A percentile compares a stretch with the other conserved stretches of the same genome.
Conservation (phyloP, 257 asterid genomes). For the Solanum pinnatisectum region DNA sequence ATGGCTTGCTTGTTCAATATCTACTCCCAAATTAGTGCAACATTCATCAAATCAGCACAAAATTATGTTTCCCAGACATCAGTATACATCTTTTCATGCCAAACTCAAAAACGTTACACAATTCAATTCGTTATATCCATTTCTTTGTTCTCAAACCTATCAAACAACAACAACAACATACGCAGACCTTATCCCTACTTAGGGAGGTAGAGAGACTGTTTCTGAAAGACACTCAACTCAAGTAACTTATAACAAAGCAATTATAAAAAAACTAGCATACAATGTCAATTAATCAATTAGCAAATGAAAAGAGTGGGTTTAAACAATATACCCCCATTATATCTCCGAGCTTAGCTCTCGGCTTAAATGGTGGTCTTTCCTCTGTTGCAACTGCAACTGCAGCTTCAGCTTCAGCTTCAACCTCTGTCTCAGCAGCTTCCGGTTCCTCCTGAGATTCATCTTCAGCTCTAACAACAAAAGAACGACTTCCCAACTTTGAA, state of each 20-base stretch:
- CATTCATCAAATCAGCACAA: not conserved
- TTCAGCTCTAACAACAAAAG: slow-evolving; percentile 55
- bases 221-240: not conserved
- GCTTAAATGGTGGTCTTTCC: slow-evolving; percentile 47
- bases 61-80: not conserved
- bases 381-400: slow-evolving; percentile 15
- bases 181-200: not conserved
- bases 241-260: not conserved
- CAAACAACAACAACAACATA: not conserved
- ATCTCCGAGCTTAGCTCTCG: slow-evolving; percentile 75
- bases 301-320: not conserved
- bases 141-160: not conserved
- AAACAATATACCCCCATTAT: slow-evolving; percentile 72
- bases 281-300: not conserved
- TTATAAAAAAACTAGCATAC: no score
- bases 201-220: not conserved
- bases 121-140: not conserved
- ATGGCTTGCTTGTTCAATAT: slow-evolving; percentile 68
- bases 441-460: slow-evolving; percentile 27
- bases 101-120: not conserved
- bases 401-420: slow-evolving; percentile 26
- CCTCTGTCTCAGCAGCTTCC: slow-evolving; percentile 13
- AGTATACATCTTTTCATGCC: not conserved
- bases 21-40: slow-evolving; percentile 26
- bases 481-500: slow-evolving; percentile 17